These are phyloP conservation scores for Saccharomycopsis sp. DNA, from an alignment of 805 yeast genomes.

Conservation along the genomic window DNA sequence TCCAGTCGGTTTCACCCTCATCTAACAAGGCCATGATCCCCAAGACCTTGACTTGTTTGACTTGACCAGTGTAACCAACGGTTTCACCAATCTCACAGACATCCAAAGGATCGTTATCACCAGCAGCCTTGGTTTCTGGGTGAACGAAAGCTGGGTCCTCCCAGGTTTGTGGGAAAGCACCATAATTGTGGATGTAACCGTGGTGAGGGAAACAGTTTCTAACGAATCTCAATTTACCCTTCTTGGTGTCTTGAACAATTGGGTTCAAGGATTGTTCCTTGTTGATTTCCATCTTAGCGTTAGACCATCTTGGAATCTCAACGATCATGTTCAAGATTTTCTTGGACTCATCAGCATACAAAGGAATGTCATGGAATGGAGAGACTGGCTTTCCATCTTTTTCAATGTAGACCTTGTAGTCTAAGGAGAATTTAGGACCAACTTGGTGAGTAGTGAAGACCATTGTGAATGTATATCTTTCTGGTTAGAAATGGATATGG, in stretches of 20 bases:
- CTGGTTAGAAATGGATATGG: neutral
- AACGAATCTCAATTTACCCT: constrained; percentile 92
- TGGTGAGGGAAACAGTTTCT: constrained; percentile 98
- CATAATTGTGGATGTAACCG: constrained; percentile 97
- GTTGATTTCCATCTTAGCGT: constrained; percentile 92
- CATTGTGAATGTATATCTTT: constrained; percentile 35
- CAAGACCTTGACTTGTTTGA: constrained; percentile 83
- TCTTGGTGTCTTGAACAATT: constrained; percentile 93
- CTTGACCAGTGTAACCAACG: constrained; percentile 61
- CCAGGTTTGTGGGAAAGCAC: constrained; percentile 96
- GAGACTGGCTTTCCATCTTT: constrained; percentile 91
- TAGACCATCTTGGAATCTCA: constrained; percentile 98
- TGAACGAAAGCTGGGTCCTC: constrained; percentile 62
- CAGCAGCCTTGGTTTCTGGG: constrained; percentile 62
- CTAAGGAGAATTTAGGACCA: constrained; percentile 94
- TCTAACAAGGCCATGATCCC: constrained; percentile 95
- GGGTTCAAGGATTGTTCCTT: constrained; percentile 85
- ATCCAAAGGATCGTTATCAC: constrained; percentile 84
- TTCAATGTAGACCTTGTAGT: constrained; percentile 86
- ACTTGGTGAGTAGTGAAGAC: constrained; percentile 83
- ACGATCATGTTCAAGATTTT: constrained; percentile 85
- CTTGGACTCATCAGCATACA: constrained; percentile 90
- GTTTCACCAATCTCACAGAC: constrained; percentile 76
- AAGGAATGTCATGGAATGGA: constrained; percentile 90
- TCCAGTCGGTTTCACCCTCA: constrained; percentile 89